phyloP scores from a whole-genome alignment of 2,329 filamentous ascomycete genomes.

The Hypocrella siamensis region DNA sequence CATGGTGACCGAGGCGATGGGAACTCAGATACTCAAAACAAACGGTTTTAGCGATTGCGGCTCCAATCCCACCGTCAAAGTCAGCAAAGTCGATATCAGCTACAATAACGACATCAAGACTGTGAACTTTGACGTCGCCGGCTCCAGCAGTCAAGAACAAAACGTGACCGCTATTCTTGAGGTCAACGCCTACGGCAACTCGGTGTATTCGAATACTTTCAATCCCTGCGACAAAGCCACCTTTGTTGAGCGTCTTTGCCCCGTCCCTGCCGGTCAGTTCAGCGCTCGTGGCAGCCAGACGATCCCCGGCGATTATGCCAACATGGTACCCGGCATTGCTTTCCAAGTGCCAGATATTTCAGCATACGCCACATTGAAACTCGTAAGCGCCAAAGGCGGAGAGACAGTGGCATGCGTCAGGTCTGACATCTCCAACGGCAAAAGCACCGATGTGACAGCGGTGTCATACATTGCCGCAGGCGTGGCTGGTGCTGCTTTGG shows the following conservation, averaged over 20 bases:
- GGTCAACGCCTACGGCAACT: slow-evolving; percentile 70
- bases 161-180: slow-evolving; percentile 66
- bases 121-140: slow-evolving; percentile 69
- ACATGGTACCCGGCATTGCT: slow-evolving; percentile 71
- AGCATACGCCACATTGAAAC: slow-evolving; percentile 63
- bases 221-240: slow-evolving; percentile 62
- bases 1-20: slow-evolving; percentile 35
- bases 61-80: slow-evolving; percentile 38
- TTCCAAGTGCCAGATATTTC: slow-evolving; percentile 85
- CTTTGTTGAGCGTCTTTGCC: slow-evolving; percentile 62
- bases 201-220: slow-evolving; percentile 66
- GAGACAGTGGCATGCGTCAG: slow-evolving; percentile 66
- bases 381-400: slow-evolving; percentile 45
- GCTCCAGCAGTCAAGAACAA: slow-evolving; percentile 55
- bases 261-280: slow-evolving; percentile 65
- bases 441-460: slow-evolving; percentile 57
- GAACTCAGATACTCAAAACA: slow-evolving; percentile 61
- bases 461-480: slow-evolving; percentile 75
- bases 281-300: slow-evolving; percentile 53
- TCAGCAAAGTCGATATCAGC: slow-evolving; percentile 59
- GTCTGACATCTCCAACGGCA: slow-evolving; percentile 73
- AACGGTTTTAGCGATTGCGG: slow-evolving; percentile 63
- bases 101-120: slow-evolving; percentile 63
- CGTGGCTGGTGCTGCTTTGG: slow-evolving; percentile 69
- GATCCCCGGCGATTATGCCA: slow-evolving; percentile 56